Evolutionary conservation across 129 eudicot genomes (phyloP).

Genomic region (Silybum marianum): DNA sequence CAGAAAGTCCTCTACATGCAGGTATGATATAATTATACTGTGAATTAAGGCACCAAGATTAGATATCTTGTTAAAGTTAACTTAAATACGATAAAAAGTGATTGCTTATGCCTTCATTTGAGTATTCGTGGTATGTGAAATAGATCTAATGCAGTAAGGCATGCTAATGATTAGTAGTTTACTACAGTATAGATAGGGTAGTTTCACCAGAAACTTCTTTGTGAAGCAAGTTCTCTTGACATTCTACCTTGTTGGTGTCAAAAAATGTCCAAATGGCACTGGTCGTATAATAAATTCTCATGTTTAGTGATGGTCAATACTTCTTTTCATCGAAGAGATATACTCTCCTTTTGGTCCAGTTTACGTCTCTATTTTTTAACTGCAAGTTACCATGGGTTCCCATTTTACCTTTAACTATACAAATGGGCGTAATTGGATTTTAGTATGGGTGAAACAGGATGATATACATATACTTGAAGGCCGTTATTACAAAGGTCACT

Average conservation of each 20-base stretch:
- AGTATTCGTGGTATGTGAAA: neutral
- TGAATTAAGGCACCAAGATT: neutral
- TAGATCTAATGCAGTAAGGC: neutral
- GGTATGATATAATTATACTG: conserved; percentile 43
- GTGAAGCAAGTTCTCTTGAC: neutral
- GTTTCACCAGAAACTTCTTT: neutral
- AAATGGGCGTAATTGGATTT: neutral
- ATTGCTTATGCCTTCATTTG: neutral
- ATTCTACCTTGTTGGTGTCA: neutral
- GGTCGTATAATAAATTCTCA: neutral
- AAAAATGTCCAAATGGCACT: neutral
- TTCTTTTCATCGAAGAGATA: neutral
- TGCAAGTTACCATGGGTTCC: neutral
- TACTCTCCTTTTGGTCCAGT: neutral
- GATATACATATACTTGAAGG: conserved; percentile 1
- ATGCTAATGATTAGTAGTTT: too few species aligned
- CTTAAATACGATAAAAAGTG: neutral
- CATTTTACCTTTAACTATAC: neutral
- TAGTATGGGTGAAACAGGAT: conserved; percentile 3
- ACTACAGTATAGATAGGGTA: neutral
- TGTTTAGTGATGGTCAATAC: neutral
- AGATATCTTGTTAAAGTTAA: neutral
- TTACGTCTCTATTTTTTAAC: neutral
- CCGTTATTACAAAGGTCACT: neutral
- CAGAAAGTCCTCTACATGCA: conserved; percentile 89